Evolutionary conservation across 1,284 basidiomycete species (phyloP).

Genomic region (Marasmius fiardii): DNA sequence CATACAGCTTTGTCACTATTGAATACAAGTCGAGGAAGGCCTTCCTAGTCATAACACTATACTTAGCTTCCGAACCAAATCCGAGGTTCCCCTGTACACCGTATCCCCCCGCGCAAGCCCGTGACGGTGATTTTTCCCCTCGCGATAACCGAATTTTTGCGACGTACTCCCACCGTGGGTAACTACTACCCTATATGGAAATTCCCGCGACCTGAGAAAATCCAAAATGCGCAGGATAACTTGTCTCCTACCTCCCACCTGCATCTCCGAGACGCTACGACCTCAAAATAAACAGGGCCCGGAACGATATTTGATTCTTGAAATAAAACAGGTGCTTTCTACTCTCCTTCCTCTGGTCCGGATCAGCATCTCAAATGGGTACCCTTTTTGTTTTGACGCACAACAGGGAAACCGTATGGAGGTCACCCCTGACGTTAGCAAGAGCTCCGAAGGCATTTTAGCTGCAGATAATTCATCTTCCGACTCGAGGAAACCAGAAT

Average conservation of each 20-base stretch:
- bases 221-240: not conserved
- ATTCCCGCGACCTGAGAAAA: not conserved
- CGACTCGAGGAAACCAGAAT: not conserved
- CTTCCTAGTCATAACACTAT: no score
- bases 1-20: no score
- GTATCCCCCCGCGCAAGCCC: no score
- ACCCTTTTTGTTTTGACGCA: not conserved
- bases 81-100: no score
- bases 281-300: not conserved
- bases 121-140: no score
- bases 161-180: not conserved
- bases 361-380: not conserved
- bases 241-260: not conserved
- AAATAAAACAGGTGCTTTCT: not conserved
- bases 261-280: not conserved
- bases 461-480: not conserved
- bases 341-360: not conserved
- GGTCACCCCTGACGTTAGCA: not conserved
- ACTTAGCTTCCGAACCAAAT: no score
- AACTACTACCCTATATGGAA: not conserved
- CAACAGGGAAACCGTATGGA: not conserved
- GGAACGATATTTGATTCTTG: not conserved
- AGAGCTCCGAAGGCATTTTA: not conserved
- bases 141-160: no score
- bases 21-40: no score